These are phyloP conservation scores for Saksenaea vasiformis DNA, from an alignment of 371 early-diverging fungal genomes.

Conservation along the genomic window DNA sequence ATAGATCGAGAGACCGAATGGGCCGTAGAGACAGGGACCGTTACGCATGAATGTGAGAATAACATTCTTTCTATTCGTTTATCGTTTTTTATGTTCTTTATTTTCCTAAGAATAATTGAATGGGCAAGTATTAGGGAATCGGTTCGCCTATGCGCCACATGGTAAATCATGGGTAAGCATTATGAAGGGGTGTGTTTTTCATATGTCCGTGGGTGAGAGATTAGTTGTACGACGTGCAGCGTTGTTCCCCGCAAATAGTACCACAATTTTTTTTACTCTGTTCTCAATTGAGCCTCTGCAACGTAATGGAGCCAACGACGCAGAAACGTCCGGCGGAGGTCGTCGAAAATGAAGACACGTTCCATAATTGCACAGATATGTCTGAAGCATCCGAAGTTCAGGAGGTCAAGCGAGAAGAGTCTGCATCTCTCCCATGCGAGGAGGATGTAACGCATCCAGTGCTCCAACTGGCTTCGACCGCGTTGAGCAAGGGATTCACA, in stretches of 20 bases:
- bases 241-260: not conserved
- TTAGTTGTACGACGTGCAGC: not conserved
- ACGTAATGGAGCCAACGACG: not conserved
- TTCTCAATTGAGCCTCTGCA: not conserved
- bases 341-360: not conserved
- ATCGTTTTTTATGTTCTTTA: not conserved
- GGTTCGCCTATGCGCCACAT: not conserved
- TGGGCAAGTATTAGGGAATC: slow-evolving; percentile 1
- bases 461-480: slow-evolving; percentile 15
- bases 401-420: not conserved
- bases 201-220: not conserved
- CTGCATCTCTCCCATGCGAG: not conserved
- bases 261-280: not conserved
- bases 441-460: slow-evolving; percentile 19
- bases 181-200: not conserved
- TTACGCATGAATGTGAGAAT: slow-evolving; percentile 6
- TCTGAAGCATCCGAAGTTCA: not conserved
- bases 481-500: slow-evolving; percentile 5
- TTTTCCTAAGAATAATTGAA: slow-evolving; percentile 1
- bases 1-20: slow-evolving; percentile 49
- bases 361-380: not conserved
- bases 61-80: not conserved
- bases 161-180: slow-evolving; percentile 5
- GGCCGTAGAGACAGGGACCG: slow-evolving; percentile 48
- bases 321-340: not conserved